Conservation (phyloP, 2,329 filamentous ascomycete genomes). For the Fusarium torreyae region DNA sequence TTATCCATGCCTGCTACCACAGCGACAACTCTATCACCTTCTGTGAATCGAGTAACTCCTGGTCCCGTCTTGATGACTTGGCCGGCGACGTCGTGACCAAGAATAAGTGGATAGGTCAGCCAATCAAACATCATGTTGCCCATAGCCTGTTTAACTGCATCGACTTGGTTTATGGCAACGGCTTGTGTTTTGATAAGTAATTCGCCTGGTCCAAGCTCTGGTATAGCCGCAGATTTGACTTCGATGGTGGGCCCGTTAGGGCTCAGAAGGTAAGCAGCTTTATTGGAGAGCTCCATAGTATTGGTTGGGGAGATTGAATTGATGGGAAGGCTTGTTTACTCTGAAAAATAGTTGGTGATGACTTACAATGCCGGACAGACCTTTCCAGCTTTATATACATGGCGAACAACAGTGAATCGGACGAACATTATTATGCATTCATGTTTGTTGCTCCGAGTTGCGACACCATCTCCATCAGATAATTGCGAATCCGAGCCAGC, state of each 20-base stretch:
- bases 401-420: too few species aligned
- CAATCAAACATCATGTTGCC: slow-evolving; percentile 31
- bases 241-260: slow-evolving; percentile 1
- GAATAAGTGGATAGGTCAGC: slow-evolving; percentile 16
- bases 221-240: neutral
- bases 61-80: neutral
- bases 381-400: too few species aligned
- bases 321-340: neutral
- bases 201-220: neutral
- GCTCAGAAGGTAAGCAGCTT: slow-evolving; percentile 6
- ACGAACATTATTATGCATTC: neutral
- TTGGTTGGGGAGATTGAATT: rapidly evolving
- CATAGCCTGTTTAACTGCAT: slow-evolving; percentile 22
- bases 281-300: neutral
- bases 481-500: neutral
- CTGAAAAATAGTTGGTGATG: too few species aligned
- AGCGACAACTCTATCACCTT: neutral
- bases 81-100: slow-evolving; percentile 11
- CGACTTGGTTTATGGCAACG: slow-evolving; percentile 1
- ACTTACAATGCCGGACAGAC: too few species aligned
- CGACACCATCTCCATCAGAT: neutral
- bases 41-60: neutral
- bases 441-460: neutral
- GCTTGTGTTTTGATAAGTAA: neutral
- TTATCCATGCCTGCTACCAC: slow-evolving; percentile 12